phyloP scores from a whole-genome alignment of 305 asterid species.

The Petunia hybrid region DNA sequence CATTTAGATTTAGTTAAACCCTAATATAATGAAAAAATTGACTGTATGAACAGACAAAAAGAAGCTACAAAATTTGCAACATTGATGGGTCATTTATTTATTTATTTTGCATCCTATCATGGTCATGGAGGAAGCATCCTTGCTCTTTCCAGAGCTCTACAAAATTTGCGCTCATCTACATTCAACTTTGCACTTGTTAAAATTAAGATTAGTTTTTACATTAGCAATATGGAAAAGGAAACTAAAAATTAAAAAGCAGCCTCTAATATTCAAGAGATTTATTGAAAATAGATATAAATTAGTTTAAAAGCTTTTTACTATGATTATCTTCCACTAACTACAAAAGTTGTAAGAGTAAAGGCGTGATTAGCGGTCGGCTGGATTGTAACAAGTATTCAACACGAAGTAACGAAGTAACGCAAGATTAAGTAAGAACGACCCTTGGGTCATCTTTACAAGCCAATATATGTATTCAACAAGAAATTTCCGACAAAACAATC shows the following conservation, averaged over 20 bases:
- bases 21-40: background rate
- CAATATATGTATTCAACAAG: no score
- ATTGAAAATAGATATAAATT: no score
- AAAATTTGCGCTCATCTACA: background rate
- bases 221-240: no score
- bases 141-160: background rate
- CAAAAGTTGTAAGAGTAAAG: background rate
- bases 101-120: background rate
- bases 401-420: background rate
- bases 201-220: background rate
- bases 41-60: conserved; percentile 9
- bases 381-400: background rate
- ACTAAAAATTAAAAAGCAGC: background rate
- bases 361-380: background rate
- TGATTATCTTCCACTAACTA: background rate
- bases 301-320: background rate
- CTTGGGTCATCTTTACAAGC: background rate
- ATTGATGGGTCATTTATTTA: background rate
- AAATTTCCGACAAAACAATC: no score
- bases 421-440: background rate
- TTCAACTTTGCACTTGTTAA: background rate
- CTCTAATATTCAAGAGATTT: background rate
- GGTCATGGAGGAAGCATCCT: conserved; percentile 9
- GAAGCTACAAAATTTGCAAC: background rate
- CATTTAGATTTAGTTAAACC: background rate